A percentile compares a stretch with the other conserved stretches of the same genome.
Evolutionary conservation across 306 rosid species (phyloP).

Genomic region (Vigna radiata): DNA sequence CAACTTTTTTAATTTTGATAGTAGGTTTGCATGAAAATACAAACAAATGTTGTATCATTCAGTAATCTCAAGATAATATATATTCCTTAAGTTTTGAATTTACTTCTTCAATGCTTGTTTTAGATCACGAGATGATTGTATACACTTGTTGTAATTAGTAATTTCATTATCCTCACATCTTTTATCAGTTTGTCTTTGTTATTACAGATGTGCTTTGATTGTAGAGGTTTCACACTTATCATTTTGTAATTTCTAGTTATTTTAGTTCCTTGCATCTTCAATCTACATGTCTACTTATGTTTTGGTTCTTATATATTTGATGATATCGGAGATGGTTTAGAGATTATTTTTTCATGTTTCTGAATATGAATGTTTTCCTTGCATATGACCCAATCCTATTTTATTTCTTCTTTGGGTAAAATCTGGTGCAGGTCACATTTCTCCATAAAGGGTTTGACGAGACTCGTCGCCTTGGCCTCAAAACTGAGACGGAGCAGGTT

Average conservation of each 20-base stretch:
- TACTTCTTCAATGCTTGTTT: slow-evolving; percentile 4
- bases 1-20: slow-evolving; percentile 4
- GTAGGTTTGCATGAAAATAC: slow-evolving; percentile 19
- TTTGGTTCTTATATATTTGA: slow-evolving; percentile 9
- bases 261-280: slow-evolving; percentile 15
- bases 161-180: neutral
- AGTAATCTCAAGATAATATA: slow-evolving; percentile 5
- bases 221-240: neutral
- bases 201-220: slow-evolving; percentile 13
- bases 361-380: slow-evolving; percentile 19
- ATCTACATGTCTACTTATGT: slow-evolving; percentile 24
- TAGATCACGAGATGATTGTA: slow-evolving; percentile 21
- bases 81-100: slow-evolving; percentile 6
- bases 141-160: neutral
- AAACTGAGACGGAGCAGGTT: slow-evolving; percentile 94
- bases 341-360: slow-evolving; percentile 4
- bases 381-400: slow-evolving; percentile 29
- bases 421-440: slow-evolving; percentile 74
- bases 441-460: slow-evolving; percentile 97
- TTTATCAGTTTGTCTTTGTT: slow-evolving; percentile 3
- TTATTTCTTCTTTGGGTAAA: slow-evolving; percentile 28
- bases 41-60: slow-evolving; percentile 20
- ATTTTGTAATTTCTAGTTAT: slow-evolving; percentile 8
- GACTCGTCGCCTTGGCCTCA: slow-evolving; percentile 93
- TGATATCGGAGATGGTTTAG: slow-evolving; percentile 17